These are phyloP conservation scores for Erysimum cheiri DNA, from an alignment of 441 rosid species.

Conservation along the genomic window DNA sequence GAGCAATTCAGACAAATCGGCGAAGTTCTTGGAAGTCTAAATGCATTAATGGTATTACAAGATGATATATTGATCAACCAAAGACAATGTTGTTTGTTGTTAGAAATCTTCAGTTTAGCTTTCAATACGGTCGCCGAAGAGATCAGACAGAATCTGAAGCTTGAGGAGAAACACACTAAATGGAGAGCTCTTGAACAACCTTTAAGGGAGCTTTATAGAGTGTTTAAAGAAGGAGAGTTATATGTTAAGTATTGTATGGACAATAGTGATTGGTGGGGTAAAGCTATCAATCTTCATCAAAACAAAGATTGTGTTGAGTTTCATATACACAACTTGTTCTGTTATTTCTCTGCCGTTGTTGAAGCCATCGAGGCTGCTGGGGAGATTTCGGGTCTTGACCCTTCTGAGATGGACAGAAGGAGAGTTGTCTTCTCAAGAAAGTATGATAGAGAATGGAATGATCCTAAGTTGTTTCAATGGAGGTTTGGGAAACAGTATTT, in stretches of 20 bases:
- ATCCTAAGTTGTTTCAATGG: conserved; percentile 79
- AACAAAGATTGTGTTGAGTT: conserved; percentile 79
- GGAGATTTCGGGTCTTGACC: conserved; percentile 78
- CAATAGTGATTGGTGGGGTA: conserved; percentile 80
- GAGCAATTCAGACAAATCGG: conserved; percentile 95
- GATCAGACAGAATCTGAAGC: conserved; percentile 73
- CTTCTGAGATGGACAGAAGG: conserved; percentile 76
- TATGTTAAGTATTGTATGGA: conserved; percentile 79
- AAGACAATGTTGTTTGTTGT: conserved; percentile 70
- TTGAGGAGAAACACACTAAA: conserved; percentile 81
- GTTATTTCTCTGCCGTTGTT: conserved; percentile 66
- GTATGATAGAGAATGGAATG: conserved; percentile 80
- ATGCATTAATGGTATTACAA: conserved; percentile 82
- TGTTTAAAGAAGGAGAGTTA: conserved; percentile 84
- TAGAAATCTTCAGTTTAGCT: conserved; percentile 65
- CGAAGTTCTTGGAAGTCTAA: conserved; percentile 85
- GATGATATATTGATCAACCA: conserved; percentile 70
- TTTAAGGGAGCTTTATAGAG: conserved; percentile 70
- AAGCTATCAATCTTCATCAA: conserved; percentile 69
- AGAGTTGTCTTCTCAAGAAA: conserved; percentile 62
- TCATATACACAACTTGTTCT: conserved; percentile 79
- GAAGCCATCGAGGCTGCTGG: conserved; percentile 84
- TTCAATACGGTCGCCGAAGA: conserved; percentile 72
- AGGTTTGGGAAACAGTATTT: conserved; percentile 83
- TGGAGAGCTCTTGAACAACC: conserved; percentile 89